phyloP scores from a whole-genome alignment of 2,329 filamentous ascomycete species.

The Colletotrichum limetticola region DNA sequence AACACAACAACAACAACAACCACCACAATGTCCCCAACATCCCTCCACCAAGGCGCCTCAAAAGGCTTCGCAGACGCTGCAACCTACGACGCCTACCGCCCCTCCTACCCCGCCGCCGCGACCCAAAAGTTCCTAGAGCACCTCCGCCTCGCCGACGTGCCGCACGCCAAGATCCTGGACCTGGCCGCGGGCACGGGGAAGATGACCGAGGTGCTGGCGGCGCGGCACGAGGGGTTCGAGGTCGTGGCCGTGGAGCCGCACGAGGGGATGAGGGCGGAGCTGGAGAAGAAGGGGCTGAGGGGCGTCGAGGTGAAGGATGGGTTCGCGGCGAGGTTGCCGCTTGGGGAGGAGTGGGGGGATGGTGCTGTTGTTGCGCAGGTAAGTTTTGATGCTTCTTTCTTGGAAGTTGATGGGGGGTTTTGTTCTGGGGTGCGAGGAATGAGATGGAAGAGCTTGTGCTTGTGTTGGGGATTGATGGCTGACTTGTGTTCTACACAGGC shows the following conservation, averaged over 20 bases:
- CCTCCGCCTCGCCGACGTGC: constrained; percentile 60
- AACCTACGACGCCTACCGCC: constrained; percentile 75
- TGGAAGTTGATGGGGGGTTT: neutral
- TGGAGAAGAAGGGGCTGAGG: constrained; percentile 66
- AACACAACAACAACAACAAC: too few relatives aligned
- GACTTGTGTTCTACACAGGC: constrained; percentile 45
- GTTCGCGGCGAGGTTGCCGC: constrained; percentile 65
- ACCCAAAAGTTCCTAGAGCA: constrained; percentile 67
- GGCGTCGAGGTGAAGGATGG: constrained; percentile 68
- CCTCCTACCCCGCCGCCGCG: constrained; percentile 70
- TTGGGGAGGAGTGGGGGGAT: constrained; percentile 70
- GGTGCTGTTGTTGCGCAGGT: constrained; percentile 76
- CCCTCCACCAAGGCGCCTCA: constrained; percentile 62
- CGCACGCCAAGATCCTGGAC: constrained; percentile 66
- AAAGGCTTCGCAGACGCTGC: constrained; percentile 74
- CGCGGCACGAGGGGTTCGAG: constrained; percentile 67
- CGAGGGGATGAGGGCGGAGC: constrained; percentile 69
- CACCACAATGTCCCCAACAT: constrained; percentile 17
- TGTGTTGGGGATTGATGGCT: constrained; percentile 14
- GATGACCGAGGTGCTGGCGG: constrained; percentile 72
- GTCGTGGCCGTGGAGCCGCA: constrained; percentile 74
- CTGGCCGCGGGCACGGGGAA: constrained; percentile 77
- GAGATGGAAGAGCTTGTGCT: too few relatives aligned
- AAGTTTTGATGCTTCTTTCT: constrained; percentile 17
- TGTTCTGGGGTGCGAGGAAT: neutral